Percentiles rank a stretch among this genome's conserved stretches.
phyloP scores from a whole-genome alignment of 805 yeast genomes.

The Starmerella scarabaei region DNA sequence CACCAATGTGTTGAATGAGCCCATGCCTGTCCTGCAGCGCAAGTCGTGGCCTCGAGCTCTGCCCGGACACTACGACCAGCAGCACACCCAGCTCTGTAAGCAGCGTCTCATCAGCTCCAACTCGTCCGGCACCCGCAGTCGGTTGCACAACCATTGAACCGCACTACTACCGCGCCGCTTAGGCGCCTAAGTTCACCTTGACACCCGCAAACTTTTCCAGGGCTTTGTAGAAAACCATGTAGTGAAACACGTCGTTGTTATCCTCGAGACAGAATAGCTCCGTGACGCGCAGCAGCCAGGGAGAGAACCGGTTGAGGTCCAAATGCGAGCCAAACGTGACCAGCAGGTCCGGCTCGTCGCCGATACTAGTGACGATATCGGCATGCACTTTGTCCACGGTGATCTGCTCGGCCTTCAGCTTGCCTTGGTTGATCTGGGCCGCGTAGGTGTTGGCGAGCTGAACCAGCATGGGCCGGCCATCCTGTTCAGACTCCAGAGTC shows the following conservation, averaged over 20 bases:
- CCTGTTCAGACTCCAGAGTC: conserved; percentile 54
- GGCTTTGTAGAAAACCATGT: conserved; percentile 57
- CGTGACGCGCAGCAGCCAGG: conserved; percentile 88
- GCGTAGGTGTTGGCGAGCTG: conserved; percentile 79
- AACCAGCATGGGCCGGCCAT: conserved; percentile 83
- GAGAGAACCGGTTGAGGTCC: conserved; percentile 90
- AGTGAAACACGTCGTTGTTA: conserved; percentile 58
- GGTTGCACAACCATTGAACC: not conserved
- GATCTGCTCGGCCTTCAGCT: conserved; percentile 51
- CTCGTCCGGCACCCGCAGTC: no score
- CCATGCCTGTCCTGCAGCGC: no score
- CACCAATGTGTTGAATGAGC: not conserved
- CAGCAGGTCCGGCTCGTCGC: conserved; percentile 85
- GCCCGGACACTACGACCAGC: no score
- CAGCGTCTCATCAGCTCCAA: not conserved
- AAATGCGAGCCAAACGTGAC: conserved; percentile 74
- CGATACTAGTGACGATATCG: conserved; percentile 47
- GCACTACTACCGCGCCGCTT: conserved; percentile 9
- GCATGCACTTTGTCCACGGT: conserved; percentile 58
- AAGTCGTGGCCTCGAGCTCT: no score
- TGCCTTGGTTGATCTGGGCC: conserved; percentile 50
- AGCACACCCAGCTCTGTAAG: not conserved
- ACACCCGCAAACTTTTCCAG: conserved; percentile 48
- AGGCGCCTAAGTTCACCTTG: conserved; percentile 82
- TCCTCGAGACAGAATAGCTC: conserved; percentile 89